A percentile compares a stretch with the other conserved stretches of the same genome.
Conservation (phyloP, 208 protist species). For the Leishmania tropica region DNA sequence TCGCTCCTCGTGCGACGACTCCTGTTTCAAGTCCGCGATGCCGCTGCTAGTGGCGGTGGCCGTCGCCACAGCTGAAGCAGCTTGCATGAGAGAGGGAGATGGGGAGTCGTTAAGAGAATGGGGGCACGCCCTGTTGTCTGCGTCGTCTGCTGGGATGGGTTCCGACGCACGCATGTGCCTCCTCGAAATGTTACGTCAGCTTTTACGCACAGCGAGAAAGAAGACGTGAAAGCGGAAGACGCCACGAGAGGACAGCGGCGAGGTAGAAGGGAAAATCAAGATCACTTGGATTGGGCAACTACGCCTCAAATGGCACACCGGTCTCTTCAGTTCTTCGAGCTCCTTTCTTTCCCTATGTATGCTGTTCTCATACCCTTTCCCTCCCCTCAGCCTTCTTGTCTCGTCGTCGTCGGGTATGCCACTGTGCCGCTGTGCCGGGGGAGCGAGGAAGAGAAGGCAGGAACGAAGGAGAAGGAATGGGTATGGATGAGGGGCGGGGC, state of each 20-base stretch:
- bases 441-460: too few species aligned
- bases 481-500: too few species aligned
- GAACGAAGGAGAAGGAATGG: too few species aligned
- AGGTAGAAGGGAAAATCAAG: not conserved
- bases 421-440: too few species aligned
- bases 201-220: not conserved
- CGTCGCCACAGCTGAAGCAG: not conserved
- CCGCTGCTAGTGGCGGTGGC: not conserved
- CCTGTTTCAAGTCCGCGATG: not conserved
- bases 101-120: not conserved
- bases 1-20: constrained; percentile 18
- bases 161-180: not conserved
- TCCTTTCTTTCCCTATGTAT: too few species aligned
- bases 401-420: too few species aligned
- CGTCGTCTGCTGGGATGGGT: not conserved
- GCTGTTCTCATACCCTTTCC: too few species aligned
- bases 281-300: not conserved
- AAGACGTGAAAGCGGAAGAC: not conserved
- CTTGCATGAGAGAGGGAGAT: not conserved
- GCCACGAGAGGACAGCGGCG: not conserved
- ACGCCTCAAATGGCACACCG: not conserved
- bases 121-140: not conserved
- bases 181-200: not conserved
- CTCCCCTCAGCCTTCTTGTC: too few species aligned
- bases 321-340: too few species aligned